Percentiles rank a stretch among this genome's conserved stretches.
Evolutionary conservation across 768 basidiomycete species (phyloP).

Genomic region (Mycena crocata): DNA sequence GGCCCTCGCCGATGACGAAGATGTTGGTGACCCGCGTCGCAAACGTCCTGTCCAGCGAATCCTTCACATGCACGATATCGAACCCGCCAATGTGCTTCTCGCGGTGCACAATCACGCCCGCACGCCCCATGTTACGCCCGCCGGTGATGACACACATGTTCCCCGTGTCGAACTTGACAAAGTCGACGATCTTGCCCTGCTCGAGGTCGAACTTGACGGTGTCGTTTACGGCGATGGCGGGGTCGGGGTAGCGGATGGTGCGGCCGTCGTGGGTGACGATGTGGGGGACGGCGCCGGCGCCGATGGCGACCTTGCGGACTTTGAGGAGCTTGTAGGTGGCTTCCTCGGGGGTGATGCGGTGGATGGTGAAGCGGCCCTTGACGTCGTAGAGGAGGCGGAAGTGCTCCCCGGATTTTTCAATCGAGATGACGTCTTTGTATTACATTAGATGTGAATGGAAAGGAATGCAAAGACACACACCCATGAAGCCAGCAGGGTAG

Average conservation of each 20-base stretch:
- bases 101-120: slow-evolving; percentile 93
- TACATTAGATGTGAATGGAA: neutral
- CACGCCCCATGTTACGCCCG: slow-evolving; percentile 99
- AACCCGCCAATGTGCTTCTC: slow-evolving; percentile 99
- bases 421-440: slow-evolving; percentile 87
- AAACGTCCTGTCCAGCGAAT: slow-evolving; percentile 94
- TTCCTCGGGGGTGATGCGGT: slow-evolving; percentile 98
- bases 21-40: slow-evolving; percentile 98
- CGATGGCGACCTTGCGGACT: slow-evolving; percentile 92
- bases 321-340: slow-evolving; percentile 96
- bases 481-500: slow-evolving; percentile 98
- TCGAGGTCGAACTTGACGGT: slow-evolving; percentile 97
- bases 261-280: slow-evolving; percentile 99
- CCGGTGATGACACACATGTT: slow-evolving; percentile 98
- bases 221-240: slow-evolving; percentile 94
- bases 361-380: slow-evolving; percentile 99
- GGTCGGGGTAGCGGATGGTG: slow-evolving; percentile 99
- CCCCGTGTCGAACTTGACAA: slow-evolving; percentile 96
- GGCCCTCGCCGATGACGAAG: slow-evolving; percentile 96
- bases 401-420: slow-evolving; percentile 99
- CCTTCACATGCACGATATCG: slow-evolving; percentile 98
- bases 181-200: slow-evolving; percentile 92
- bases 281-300: slow-evolving; percentile 94
- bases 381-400: slow-evolving; percentile 99
- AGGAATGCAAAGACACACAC: slow-evolving; percentile 56